phyloP scores from a whole-genome alignment of 2,329 filamentous ascomycete genomes.

The Arthrobotrys iridis region DNA sequence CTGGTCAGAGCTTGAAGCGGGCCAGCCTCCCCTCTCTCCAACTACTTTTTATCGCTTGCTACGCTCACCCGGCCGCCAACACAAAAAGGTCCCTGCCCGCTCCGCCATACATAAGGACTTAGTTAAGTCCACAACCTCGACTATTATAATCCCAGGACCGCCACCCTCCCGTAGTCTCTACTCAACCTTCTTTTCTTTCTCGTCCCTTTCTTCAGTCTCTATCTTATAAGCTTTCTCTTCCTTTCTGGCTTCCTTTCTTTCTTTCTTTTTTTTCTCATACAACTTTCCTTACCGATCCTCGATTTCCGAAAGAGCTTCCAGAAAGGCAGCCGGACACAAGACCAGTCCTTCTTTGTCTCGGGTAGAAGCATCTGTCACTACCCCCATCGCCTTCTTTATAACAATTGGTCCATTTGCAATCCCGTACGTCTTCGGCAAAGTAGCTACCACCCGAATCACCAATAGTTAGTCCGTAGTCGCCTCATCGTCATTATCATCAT shows the following conservation, averaged over 20 bases:
- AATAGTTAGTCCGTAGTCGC: neutral
- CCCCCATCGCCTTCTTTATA: neutral
- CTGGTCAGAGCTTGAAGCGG: too few relatives aligned
- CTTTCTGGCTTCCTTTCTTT: neutral
- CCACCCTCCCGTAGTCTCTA: neutral
- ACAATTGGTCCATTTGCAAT: neutral
- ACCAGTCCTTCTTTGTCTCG: constrained; percentile 43
- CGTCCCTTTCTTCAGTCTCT: constrained; percentile 3
- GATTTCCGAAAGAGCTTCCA: constrained; percentile 29
- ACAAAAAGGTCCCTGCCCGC: neutral
- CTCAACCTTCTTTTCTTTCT: neutral
- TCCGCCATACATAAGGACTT: too few relatives aligned
- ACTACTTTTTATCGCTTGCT: constrained; percentile 1
- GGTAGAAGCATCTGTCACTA: constrained; percentile 31
- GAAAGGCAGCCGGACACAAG: constrained; percentile 4
- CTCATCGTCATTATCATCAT: too few relatives aligned
- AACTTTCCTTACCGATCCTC: constrained; percentile 24
- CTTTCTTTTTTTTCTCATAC: constrained; percentile 11
- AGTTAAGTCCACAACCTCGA: too few relatives aligned
- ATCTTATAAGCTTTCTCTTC: constrained; percentile 4
- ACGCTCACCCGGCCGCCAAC: neutral
- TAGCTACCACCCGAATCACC: constrained; percentile 12
- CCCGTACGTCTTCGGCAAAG: constrained; percentile 23
- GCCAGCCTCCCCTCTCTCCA: too few relatives aligned
- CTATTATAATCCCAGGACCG: neutral